Base-by-base conservation (phyloP, 805 yeast genomes). In the Sugiyamaella americana region DNA sequence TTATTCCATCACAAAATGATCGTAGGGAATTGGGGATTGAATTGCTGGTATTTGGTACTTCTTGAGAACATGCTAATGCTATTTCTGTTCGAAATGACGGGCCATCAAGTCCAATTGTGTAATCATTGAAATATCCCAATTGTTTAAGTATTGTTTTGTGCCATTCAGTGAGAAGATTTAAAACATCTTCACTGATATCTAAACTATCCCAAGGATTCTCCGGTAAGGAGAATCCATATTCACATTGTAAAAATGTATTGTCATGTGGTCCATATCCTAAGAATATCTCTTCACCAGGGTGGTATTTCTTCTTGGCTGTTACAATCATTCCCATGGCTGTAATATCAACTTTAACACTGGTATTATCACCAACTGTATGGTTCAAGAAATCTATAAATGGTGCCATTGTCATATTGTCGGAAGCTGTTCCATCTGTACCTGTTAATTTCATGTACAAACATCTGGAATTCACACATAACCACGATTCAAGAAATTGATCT, bases 401-500 rank as follows among this genome's bases (percentile, higher is more conserved):
- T 0, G 91, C 97, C 77, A 91, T 68, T 1, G 98, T 87, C 68
- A 91, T 81, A 61, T 85, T 83, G 54, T 83, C 21, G 5, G 23
- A 5, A 6, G 38, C 21, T 17, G 21, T 19, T 8, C 18, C 21
- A 19, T 74, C 72, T 30, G 74, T 72, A 40, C 74, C 71, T 1
- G 84, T 18, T 1, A 86, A 64, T 2, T 75, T 73, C 81, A 82
- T 80, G 61, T 87, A 89, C 4, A 91, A 69, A 62, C 98, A 91
- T 66, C 98, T 80, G 1, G 97, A 83, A 61, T 93, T 91, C 47
- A 89, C 85, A 57, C 91, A 81, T 57, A 85, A 72, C 95, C 96
- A 91, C 0, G 84, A 78, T 77, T 87, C 79, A 8, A 81, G 57
- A 54, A 74, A 82, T 2, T 13, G 18, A 20, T 36, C 35, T 17